Base-by-base conservation (phyloP, 2,329 filamentous ascomycete species). In the Fusarium sp. region DNA sequence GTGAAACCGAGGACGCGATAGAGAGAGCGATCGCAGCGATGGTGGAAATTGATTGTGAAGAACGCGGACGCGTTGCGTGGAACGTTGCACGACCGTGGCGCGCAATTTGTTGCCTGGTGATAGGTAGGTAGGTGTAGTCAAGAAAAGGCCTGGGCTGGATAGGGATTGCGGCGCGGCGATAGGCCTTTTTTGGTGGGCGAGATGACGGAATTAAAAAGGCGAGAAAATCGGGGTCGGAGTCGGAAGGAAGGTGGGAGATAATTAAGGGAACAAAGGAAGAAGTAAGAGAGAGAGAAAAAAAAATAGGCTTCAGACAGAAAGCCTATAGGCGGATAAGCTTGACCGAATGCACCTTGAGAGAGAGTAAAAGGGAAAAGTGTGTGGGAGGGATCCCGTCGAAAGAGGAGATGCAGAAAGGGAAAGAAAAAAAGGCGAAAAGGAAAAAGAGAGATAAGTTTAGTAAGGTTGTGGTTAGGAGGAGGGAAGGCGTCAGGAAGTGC, bases 31-130 rank as follows among this genome's bases (percentile, higher is more conserved):
- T 62, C 37, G 35, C 57, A 56, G 23, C 48, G 48, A n/a, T 30
- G 23, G 61, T 32, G 27, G 43, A 35, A 32, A 67, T 16, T 56
- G 37, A 67, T 41, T 57, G 41, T 35, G 30, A 37, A 43, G 66
- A 64, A 48, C 60, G 59, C 43, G 54, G 23, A 54, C 62, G 56
- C 62, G 62, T 64, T 67, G 43, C 56, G 67, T 65, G 70, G 57
- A 67, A 70, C 63, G 71, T 73, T 70, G 74, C 72, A 73, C 71
- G 56, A 50, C 45, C 41, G 71, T 71, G 61, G 54, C 65, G 64
- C 62, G 72, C 62, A 50, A 65, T 70, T 52, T 52, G 56, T n/a
- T 64, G 52, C 35, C 64, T 57, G 52, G 60, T 37, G 58, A 68
- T 57, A 63, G 18, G 41, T 52, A 63, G 18, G 41, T 52, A 30